A percentile compares a stretch with the other conserved stretches of the same genome.
Evolutionary conservation across 345 rosid species (phyloP).

Genomic region (Geranium brycei): DNA sequence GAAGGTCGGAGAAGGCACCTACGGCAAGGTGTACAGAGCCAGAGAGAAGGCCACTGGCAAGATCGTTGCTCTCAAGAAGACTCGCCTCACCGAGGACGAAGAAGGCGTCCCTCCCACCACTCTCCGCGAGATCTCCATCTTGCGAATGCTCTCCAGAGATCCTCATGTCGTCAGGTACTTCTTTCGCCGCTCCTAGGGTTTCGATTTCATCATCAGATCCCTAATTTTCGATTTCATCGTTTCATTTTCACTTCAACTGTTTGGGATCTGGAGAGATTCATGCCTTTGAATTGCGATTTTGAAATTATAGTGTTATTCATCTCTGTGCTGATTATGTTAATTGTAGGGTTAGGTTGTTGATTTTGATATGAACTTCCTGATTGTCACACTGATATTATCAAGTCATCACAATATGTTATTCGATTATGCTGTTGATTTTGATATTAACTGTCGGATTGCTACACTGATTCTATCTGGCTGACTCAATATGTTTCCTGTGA

Average conservation of each 20-base stretch:
- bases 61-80: conserved; percentile 93
- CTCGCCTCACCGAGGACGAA: conserved; percentile 93
- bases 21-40: conserved; percentile 93
- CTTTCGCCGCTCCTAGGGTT: background rate
- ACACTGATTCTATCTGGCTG: no score
- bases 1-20: conserved; percentile 98
- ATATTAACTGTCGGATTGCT: no score
- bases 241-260: background rate
- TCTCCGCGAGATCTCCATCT: conserved; percentile 92
- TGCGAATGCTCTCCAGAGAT: conserved; percentile 95
- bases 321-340: no score
- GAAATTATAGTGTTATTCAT: no score
- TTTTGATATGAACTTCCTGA: no score
- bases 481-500: no score
- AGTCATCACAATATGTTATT: no score
- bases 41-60: conserved; percentile 84
- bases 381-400: no score
- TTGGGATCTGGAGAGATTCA: no score
- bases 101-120: conserved; percentile 99
- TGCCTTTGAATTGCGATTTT: no score
- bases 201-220: background rate
- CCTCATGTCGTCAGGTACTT: conserved; percentile 70
- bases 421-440: no score
- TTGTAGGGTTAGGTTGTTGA: no score
- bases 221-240: background rate